Evolutionary conservation across 768 basidiomycete species (phyloP), one percentile per base, ranked within the genome.

Genomic region (Leccinellum albellum): DNA sequence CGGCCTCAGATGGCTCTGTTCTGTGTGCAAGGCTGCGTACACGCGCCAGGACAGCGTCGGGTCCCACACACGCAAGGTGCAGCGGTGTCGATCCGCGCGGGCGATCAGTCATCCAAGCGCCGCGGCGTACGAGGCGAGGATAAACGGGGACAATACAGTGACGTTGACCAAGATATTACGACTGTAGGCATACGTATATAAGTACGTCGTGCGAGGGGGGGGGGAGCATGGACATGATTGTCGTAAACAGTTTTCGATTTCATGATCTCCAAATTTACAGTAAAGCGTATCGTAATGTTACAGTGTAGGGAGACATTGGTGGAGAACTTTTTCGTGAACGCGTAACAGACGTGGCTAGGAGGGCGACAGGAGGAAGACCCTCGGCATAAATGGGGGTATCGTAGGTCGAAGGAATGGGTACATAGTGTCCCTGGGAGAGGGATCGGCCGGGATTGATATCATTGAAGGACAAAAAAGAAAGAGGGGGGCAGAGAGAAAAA

Each of bases 251-350:
- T 20, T 23, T 53, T 50, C 46, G 35, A 37, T 37, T 24, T 61
- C 44, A 17, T 56, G 54, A 50, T 57, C 17, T 47, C 14, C 44
- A 31, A 10, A 21, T 56, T 56, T 66, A 69, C 23, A 51, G 49
- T 66, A 69, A 15, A 64, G 5, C n/a, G 53, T 60, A 60, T 50
- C 37, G 33, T 69, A 66, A 58, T 60, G 15, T 29, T 53, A 61
- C 21, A 37, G 3, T n/a, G 17, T 37, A 37, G 29, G 35, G 10
- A 37, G 35, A n/a, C 9, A 7, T 37, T 17, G 35, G 10, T 37
- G 10, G 35, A 37, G 17, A 17, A 37, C 8, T 17, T 37, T 8
- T 37, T 37, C 35, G 8, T 37, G 17, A 37, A 37, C 7, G 35
- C 23, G 21, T 28, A 33, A 50, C 15, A 26, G 35, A 20, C 54